These are phyloP conservation scores for Malania oleifera DNA, from an alignment of 164 flowering plant species.

Conservation along the genomic window DNA sequence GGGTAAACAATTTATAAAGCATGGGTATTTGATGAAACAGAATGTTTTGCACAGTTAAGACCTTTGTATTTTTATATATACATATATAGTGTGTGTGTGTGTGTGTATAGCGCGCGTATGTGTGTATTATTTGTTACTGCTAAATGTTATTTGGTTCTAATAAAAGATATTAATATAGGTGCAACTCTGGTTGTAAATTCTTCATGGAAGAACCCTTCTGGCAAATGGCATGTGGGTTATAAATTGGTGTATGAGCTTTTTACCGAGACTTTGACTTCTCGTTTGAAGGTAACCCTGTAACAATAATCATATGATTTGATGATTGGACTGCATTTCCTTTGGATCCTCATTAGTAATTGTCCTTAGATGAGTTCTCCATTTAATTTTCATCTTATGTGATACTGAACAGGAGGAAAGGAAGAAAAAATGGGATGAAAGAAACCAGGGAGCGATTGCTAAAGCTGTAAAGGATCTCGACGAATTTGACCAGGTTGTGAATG, in stretches of 20 bases:
- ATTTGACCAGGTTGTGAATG: slow-evolving; percentile 66
- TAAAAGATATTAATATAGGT: slow-evolving; percentile 32
- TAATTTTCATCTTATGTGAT: neutral
- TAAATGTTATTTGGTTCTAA: no score
- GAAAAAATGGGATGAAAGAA: slow-evolving; percentile 91
- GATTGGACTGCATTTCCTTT: neutral
- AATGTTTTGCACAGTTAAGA: no score
- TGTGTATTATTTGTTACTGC: no score
- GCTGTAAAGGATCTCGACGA: slow-evolving; percentile 76
- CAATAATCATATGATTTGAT: no score
- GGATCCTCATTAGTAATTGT: neutral
- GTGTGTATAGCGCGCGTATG: no score
- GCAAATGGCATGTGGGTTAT: slow-evolving; percentile 93
- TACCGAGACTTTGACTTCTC: slow-evolving; percentile 67
- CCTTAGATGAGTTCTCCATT: neutral
- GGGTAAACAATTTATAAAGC: no score
- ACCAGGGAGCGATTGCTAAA: slow-evolving; percentile 82
- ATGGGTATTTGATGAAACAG: no score
- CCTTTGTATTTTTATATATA: no score
- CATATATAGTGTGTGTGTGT: no score
- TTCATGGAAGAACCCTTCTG: slow-evolving; percentile 89
- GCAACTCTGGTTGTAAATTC: slow-evolving; percentile 54
- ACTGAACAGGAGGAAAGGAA: slow-evolving; percentile 66
- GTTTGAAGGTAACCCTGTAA: slow-evolving; percentile 60
- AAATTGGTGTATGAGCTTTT: slow-evolving; percentile 86